These are phyloP conservation scores for Dujonia santamariae DNA, from an alignment of 1,139 yeast genomes.

Conservation along the genomic window DNA sequence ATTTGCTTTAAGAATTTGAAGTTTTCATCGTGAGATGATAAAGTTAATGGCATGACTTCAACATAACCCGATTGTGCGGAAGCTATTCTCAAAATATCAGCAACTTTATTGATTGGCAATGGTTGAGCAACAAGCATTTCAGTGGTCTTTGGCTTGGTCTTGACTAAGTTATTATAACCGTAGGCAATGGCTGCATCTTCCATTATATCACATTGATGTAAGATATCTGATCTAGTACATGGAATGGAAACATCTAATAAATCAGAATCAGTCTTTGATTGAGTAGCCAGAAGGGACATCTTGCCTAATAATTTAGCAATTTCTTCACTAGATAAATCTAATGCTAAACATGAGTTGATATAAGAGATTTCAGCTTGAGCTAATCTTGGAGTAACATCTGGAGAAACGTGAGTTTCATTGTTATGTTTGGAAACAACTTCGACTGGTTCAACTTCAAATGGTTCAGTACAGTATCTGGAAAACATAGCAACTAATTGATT, in stretches of 20 bases:
- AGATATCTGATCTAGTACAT: slow-evolving; percentile 89
- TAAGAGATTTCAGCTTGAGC: slow-evolving; percentile 77
- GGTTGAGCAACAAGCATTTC: slow-evolving; percentile 84
- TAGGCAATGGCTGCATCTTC: slow-evolving; percentile 98
- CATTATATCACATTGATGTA: slow-evolving; percentile 98
- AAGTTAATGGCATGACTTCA: slow-evolving; percentile 92
- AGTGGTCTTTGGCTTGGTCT: slow-evolving; percentile 69
- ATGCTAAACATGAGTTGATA: slow-evolving; percentile 90
- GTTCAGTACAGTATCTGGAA: slow-evolving; percentile 75
- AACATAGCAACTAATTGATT: slow-evolving; percentile 96
- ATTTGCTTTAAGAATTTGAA: slow-evolving; percentile 74
- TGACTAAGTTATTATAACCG: slow-evolving; percentile 86
- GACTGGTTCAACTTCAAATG: slow-evolving; percentile 86
- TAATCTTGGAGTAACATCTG: slow-evolving; percentile 64
- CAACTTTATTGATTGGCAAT: slow-evolving; percentile 83
- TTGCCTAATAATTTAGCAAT: slow-evolving; percentile 66
- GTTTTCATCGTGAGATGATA: slow-evolving; percentile 96
- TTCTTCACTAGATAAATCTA: slow-evolving; percentile 65
- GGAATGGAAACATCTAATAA: slow-evolving; percentile 75
- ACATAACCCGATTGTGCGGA: slow-evolving; percentile 95
- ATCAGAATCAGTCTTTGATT: slow-evolving; percentile 46
- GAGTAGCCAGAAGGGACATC: slow-evolving; percentile 75
- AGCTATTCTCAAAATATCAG: slow-evolving; percentile 87
- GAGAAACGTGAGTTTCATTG: slow-evolving; percentile 71
- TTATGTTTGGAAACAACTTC: slow-evolving; percentile 83